Conservation (phyloP, 331 rosid species). For the Acacia pycnantha region DNA sequence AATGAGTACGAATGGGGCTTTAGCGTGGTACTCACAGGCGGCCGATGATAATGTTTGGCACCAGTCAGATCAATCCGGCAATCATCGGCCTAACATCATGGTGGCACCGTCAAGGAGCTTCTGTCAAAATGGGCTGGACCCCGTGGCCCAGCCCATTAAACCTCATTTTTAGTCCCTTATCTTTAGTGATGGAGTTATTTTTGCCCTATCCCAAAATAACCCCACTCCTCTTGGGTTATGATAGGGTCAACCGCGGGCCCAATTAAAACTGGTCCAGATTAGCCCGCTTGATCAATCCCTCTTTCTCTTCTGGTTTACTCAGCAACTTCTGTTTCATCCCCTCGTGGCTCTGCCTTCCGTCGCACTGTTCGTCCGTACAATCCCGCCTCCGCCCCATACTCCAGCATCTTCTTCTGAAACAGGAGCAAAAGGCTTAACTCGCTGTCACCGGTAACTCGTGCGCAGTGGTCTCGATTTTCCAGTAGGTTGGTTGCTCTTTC, state of each 20-base stretch:
- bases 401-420: background rate
- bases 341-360: background rate
- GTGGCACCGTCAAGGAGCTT: constrained; percentile 44
- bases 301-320: background rate
- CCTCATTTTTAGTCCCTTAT: too few relatives aligned
- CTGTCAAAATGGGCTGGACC: too few relatives aligned
- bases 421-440: background rate
- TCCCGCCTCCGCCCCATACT: background rate
- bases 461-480: background rate
- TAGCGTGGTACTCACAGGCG: constrained; percentile 80
- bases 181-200: too few relatives aligned
- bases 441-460: background rate
- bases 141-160: too few relatives aligned
- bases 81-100: constrained; percentile 67
- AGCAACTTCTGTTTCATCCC: background rate
- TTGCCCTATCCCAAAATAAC: too few relatives aligned
- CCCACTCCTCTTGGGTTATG: too few relatives aligned
- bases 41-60: constrained; percentile 62
- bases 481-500: background rate
- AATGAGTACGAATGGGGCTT: constrained; percentile 49
- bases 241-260: too few relatives aligned
- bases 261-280: background rate
- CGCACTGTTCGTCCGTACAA: too few relatives aligned
- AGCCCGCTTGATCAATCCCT: background rate
- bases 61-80: constrained; percentile 68